Base-by-base conservation (phyloP, 2,329 filamentous ascomycete genomes). In the Pseudopyrenochaeta lycopersici region DNA sequence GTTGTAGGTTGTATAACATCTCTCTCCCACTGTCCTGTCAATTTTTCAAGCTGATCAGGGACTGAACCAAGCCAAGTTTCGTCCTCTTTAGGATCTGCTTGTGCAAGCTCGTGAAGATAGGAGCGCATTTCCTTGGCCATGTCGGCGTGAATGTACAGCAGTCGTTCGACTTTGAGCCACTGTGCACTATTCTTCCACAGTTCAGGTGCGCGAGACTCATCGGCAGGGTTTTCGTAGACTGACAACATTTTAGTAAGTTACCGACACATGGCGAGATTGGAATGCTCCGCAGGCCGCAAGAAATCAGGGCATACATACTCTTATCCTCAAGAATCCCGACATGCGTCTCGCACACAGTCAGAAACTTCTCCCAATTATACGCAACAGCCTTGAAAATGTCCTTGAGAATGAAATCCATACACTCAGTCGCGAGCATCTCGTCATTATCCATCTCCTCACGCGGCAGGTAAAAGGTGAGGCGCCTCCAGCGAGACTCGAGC, bases 161-260 rank as follows among this genome's bases (percentile, higher is more conserved):
- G 65, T 35, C 82, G 81, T 57, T 83, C 81, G 9, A 82, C 76
- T 52, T 81, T 82, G n/a, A 82, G 71, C 81, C 82, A 84, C 9
- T 77, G 60, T 14, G 75, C 78, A 20, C 79, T 80, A 58, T 83
- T 83, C 11, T 72, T 75, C 80, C 82, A 84, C 7, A 84, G 69
- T 53, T 84, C 81, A 1, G 80, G 80, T 0, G 82, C 82, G 1
- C 81, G 74, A 9, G 76, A 79, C 56, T 84, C 81, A 46, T 84
- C 82, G 2, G 82, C 81, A 0, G 82, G 82, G 30, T 80, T 80
- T 29, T 83, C 82, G 52, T 82, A 84, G 46, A 84, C 80, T 62
- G 36, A 23, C 4, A 3, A 11, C 4, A 44, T 21, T 1, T 38
- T 38, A 38, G 35, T 18, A 18, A 17, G 7, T 11, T 36, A 17